Base-by-base conservation (phyloP, 306 rosid species). In the Pyrus communis region DNA sequence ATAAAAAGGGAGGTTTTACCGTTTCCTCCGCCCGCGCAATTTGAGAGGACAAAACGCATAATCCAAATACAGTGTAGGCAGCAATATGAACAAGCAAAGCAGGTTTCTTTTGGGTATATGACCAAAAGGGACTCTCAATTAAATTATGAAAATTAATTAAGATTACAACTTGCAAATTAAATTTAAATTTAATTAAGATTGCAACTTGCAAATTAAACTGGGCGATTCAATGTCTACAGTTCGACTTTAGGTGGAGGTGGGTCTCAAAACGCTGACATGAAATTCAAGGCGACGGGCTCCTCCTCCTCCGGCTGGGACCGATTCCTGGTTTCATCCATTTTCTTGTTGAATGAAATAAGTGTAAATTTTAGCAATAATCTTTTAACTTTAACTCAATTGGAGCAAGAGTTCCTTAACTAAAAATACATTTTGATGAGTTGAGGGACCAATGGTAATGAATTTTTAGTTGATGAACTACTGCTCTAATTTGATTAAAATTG, bases 21-120 rank as follows among this genome's bases (percentile, higher is more conserved):
- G 78, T 52, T 79, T 79, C 82, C 82, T 79, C 73, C 77, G 82
- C 77, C 45, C 21, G 43, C 67, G 69, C 31, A 19, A 3, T 66
- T 40, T 9, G 21, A 18, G 18, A 72, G 27, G 72, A 60, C 70
- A 28, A 63, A 7, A 9, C 21, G 11, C 15, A 31, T 66, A 19
- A 64, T 8, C 64, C 68, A 74, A 42, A 74, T 5, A 10, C 23
- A 21, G 43, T 3, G 23, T 25, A 27, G 23, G 35, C 65, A 38
- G 55, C 40, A 40, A 60, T 35, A 35, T 35, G 40, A 35, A 35
- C 38, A 15, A 4, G 14, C 55, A 5, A 67, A 67, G 71, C 31
- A 5, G 3, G 31, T 28, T 28, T 74, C 40, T 74, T 74, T 45
- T 45, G n/a, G 4, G 4, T 22, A 4, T 45, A 57, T 9, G 4